Conservation (phyloP, 2,329 filamentous ascomycete genomes). For the Trichophyton rubrum region DNA sequence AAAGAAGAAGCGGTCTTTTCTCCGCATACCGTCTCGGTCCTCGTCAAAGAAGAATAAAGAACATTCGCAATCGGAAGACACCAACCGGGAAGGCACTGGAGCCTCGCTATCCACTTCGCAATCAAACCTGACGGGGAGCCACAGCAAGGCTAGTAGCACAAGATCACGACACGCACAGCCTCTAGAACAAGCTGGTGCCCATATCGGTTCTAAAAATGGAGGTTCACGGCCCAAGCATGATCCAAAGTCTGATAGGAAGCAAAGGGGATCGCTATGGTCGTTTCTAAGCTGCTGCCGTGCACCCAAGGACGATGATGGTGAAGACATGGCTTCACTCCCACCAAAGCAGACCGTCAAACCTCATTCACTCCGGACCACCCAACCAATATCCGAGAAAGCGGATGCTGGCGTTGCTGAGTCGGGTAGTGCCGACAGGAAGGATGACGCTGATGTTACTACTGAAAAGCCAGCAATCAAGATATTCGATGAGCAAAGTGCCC, state of each 20-base stretch:
- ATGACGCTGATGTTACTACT: constrained; percentile 26
- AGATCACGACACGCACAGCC: constrained; percentile 26
- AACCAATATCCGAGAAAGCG: constrained; percentile 24
- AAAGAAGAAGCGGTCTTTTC: constrained; percentile 28
- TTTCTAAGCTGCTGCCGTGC: constrained; percentile 40
- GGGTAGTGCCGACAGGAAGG: constrained; percentile 29
- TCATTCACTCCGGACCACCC: constrained; percentile 25
- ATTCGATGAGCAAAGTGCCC: constrained; percentile 19
- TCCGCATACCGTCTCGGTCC: constrained; percentile 28
- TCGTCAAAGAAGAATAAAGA: constrained; percentile 28
- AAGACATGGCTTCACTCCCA: constrained; percentile 31
- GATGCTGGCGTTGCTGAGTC: constrained; percentile 28
- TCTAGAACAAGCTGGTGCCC: constrained; percentile 15
- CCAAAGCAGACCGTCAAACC: constrained; percentile 35
- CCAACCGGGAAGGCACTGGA: constrained; percentile 32
- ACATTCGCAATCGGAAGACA: constrained; percentile 22
- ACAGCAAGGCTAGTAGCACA: constrained; percentile 51
- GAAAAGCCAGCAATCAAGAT: constrained; percentile 28
- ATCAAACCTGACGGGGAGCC: constrained; percentile 31
- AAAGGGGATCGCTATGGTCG: constrained; percentile 31
- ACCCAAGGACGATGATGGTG: constrained; percentile 24
- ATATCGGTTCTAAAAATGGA: constrained; percentile 17
- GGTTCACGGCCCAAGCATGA: constrained; percentile 23
- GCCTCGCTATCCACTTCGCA: constrained; percentile 45
- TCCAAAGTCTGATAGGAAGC: constrained; percentile 30